Base-by-base conservation (phyloP, 2,329 filamentous ascomycete species). In the Lecanicillium sp. region DNA sequence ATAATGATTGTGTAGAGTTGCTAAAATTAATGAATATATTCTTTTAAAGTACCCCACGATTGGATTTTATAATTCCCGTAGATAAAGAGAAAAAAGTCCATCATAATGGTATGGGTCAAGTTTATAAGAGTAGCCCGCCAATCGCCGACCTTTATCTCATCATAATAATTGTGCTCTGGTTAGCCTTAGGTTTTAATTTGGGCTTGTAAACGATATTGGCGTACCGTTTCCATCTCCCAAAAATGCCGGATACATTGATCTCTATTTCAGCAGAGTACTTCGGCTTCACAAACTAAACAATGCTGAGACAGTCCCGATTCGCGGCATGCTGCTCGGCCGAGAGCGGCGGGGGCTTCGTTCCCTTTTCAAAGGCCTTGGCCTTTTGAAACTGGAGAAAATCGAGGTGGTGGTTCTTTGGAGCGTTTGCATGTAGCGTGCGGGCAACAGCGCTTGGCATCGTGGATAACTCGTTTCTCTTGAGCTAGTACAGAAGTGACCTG, bases 11-110 rank as follows among this genome's bases (percentile, higher is more conserved):
- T 59, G 24, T 61, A 60, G 5, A 61, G 53, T 40, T 60, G 41
- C 45, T 62, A 44, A 38, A 59, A 62, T 29, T 62, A 35, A n/a
- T 51, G 51, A 36, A 59, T 60, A 43, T 62, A 63, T 33, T 56
- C 52, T 10, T 56, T 3, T 21, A 43, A 50, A 4, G 42, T 56
- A 14, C 56, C 55, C 46, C 32, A 58, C 15, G 51, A 62, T 33
- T 32, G 55, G 29, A 61, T 56, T 19, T 55, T 61, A 14, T 51
- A 57, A 14, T 37, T 48, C 37, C 56, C 46, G 23, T 46, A 58
- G 5, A 63, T 43, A 15, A 52, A 55, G 8, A 59, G 48, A 38
- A 62, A 45, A 48, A 63, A 62, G 44, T 60, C 58, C 41, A 60
- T 50, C 14, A 32, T 57, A 23, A 27, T 58, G 42, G 42, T 40